Evolutionary conservation across 2,329 filamentous ascomycete species (phyloP).

Genomic region (Colletotrichum brevisporum): DNA sequence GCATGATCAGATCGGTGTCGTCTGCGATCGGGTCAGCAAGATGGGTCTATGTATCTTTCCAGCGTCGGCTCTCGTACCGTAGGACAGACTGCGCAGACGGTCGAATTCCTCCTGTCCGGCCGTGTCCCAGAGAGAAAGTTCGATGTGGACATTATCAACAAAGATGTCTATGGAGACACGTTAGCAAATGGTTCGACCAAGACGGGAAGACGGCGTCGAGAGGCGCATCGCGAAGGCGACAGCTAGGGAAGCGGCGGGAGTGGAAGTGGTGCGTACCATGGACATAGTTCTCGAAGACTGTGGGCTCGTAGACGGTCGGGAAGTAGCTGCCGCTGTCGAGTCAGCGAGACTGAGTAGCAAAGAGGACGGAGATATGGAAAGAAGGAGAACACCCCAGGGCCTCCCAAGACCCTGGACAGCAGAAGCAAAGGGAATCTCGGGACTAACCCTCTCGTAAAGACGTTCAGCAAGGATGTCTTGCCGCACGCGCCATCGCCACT

Average conservation of each 20-base stretch:
- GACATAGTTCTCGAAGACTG: constrained; percentile 99
- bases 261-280: constrained; percentile 76
- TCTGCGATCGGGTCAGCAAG: constrained; percentile 53
- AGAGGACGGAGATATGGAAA: neutral
- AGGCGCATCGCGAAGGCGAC: neutral
- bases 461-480: constrained; percentile 97
- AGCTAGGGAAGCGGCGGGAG: neutral
- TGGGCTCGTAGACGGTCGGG: constrained; percentile 97
- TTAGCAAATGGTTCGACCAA: constrained; percentile 11
- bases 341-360: constrained; percentile 21
- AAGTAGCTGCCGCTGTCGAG: constrained; percentile 77
- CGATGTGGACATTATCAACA: constrained; percentile 96
- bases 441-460: constrained; percentile 95
- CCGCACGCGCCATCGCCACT: constrained; percentile 97
- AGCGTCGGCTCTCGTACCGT: constrained; percentile 68
- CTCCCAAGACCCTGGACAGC: too few species aligned
- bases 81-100: constrained; percentile 92
- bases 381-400: too few species aligned
- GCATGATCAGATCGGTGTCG: constrained; percentile 98
- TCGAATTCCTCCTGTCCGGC: constrained; percentile 99
- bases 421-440: neutral
- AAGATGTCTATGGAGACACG: constrained; percentile 81
- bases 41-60: neutral
- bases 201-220: neutral
- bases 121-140: constrained; percentile 98